These are phyloP conservation scores for Fusarium brevicatenulatum DNA, from an alignment of 2,329 filamentous ascomycete species.

Conservation along the genomic window DNA sequence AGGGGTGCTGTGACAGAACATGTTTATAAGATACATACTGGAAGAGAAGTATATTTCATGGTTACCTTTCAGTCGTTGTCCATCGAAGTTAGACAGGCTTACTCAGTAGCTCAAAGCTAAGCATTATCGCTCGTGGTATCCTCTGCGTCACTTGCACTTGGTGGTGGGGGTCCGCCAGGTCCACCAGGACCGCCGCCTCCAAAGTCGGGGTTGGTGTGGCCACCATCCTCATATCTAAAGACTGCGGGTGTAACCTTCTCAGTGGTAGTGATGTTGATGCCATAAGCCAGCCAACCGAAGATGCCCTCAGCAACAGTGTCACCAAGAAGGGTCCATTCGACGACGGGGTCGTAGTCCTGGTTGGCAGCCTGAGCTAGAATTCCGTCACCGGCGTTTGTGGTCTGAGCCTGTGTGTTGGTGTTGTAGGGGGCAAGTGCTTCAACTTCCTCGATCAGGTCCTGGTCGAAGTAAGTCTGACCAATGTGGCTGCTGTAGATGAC, in stretches of 20 bases:
- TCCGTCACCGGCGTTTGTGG: not conserved
- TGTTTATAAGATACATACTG: too few species aligned
- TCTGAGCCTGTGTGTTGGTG: constrained; percentile 55
- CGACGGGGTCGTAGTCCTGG: constrained; percentile 66
- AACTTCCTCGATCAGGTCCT: constrained; percentile 63
- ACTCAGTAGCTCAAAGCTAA: not conserved
- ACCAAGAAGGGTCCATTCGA: constrained; percentile 67
- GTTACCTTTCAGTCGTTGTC: too few species aligned
- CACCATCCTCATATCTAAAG: constrained; percentile 12
- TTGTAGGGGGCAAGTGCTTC: constrained; percentile 60
- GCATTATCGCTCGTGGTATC: not conserved
- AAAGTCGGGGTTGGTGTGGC: constrained; percentile 8
- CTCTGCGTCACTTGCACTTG: rapidly evolving
- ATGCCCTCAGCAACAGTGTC: constrained; percentile 62
- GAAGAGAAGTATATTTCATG: too few species aligned
- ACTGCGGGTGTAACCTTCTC: constrained; percentile 1
- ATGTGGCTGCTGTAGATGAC: constrained; percentile 62
- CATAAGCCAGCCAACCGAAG: constrained; percentile 65
- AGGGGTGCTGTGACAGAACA: too few species aligned
- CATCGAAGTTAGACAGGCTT: too few species aligned
- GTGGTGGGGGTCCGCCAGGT: not conserved
- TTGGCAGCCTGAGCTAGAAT: constrained; percentile 55
- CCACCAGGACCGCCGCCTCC: not conserved
- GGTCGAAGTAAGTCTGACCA: constrained; percentile 71
- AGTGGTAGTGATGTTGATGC: constrained; percentile 51